These are phyloP conservation scores for Lasiodiplodia sp. DNA, from an alignment of 2,329 filamentous ascomycete genomes.

Conservation along the genomic window DNA sequence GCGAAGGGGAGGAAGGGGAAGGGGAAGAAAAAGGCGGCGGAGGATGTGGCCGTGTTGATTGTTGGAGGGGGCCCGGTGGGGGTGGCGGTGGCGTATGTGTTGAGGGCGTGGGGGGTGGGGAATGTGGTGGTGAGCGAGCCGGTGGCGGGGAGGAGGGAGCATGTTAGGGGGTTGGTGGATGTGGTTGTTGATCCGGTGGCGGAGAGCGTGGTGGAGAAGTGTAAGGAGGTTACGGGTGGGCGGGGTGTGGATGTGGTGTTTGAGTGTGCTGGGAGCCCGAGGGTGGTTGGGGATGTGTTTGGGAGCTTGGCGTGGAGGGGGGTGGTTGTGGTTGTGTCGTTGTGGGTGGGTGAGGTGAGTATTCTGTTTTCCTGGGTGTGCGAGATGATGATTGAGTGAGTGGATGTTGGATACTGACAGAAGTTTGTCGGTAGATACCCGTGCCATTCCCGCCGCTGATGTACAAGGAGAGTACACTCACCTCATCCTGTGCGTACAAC, in stretches of 20 bases:
- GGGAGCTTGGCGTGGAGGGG: constrained; percentile 41
- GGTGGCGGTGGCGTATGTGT: constrained; percentile 56
- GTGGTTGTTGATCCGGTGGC: constrained; percentile 39
- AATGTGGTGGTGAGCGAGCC: constrained; percentile 66
- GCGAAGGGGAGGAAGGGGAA: background rate
- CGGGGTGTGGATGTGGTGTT: constrained; percentile 66
- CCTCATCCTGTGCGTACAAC: constrained; percentile 42
- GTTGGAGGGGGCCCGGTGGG: constrained; percentile 70
- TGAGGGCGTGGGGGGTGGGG: constrained; percentile 58
- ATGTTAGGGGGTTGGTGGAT: constrained; percentile 47
- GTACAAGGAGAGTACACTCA: constrained; percentile 42
- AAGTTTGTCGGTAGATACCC: constrained; percentile 36
- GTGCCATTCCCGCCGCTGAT: constrained; percentile 40
- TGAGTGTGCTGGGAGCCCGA: constrained; percentile 63
- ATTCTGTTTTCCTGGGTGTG: background rate
- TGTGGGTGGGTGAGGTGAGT: constrained; percentile 43
- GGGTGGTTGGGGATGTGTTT: constrained; percentile 41
- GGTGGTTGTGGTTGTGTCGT: constrained; percentile 44
- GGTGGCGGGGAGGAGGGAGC: constrained; percentile 58
- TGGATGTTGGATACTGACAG: background rate
- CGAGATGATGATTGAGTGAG: background rate
- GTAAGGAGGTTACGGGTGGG: constrained; percentile 47
- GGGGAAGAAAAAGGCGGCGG: constrained; percentile 22
- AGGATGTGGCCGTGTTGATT: constrained; percentile 60
- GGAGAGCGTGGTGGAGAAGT: constrained; percentile 40